Conservation (phyloP, 176 grass and related monocot genomes). For the Triticum aestivum region DNA sequence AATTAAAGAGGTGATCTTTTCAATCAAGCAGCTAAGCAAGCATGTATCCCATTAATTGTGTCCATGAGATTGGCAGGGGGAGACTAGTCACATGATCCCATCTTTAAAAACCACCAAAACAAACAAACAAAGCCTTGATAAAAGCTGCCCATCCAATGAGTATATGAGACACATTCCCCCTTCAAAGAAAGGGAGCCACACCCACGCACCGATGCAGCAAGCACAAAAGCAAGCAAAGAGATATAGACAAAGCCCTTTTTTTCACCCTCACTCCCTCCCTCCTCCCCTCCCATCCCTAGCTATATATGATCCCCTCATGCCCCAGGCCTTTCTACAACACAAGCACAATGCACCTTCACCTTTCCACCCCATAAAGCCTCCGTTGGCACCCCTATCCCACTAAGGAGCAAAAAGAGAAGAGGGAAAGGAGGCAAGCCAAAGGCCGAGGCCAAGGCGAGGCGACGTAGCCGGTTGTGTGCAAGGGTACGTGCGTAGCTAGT, state of each 20-base stretch:
- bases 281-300: not conserved
- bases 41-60: not conserved
- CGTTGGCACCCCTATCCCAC: slow-evolving; percentile 66
- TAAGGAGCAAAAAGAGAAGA: slow-evolving; percentile 60
- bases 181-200: slow-evolving; percentile 48
- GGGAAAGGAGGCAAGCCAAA: slow-evolving; percentile 21
- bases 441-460: not conserved
- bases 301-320: slow-evolving; percentile 62
- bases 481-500: slow-evolving; percentile 2
- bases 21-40: slow-evolving; percentile 22
- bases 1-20: not conserved
- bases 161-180: slow-evolving; percentile 70
- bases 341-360: slow-evolving; percentile 42
- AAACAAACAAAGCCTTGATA: slow-evolving; percentile 55
- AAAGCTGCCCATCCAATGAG: slow-evolving; percentile 76
- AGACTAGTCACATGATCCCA: slow-evolving; percentile 30
- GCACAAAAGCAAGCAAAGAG: slow-evolving; percentile 53
- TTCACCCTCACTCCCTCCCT: slow-evolving; percentile 9
- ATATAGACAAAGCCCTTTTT: slow-evolving; percentile 58
- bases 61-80: slow-evolving; percentile 12
- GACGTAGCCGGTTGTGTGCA: not conserved
- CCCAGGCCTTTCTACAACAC: slow-evolving; percentile 38
- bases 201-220: slow-evolving; percentile 50
- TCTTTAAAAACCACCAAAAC: slow-evolving; percentile 42
- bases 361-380: slow-evolving; percentile 69